phyloP scores from a whole-genome alignment of 2,329 filamentous ascomycete species.

The Bertia moriformis region DNA sequence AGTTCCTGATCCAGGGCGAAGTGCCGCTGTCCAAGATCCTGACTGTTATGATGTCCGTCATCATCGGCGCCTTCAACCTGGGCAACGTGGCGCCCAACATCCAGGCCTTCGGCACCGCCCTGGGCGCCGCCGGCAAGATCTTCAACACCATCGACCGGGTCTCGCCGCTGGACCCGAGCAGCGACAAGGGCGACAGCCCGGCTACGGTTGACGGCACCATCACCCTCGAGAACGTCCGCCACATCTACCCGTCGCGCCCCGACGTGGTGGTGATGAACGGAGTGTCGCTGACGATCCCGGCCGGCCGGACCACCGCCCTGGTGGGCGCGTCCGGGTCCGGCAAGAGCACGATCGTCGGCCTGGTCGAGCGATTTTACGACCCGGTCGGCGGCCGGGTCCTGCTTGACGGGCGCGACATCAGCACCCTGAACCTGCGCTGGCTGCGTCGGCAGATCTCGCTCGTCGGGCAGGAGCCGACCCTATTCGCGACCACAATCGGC shows the following conservation, averaged over 20 bases:
- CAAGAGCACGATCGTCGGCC: conserved; percentile 40
- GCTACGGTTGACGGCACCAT: conserved; percentile 25
- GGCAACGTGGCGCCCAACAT: conserved; percentile 30
- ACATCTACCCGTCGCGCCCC: conserved; percentile 41
- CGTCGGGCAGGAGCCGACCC: conserved; percentile 35
- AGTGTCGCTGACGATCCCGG: conserved; percentile 25
- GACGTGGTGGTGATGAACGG: conserved; percentile 27
- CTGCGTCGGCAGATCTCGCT: conserved; percentile 34
- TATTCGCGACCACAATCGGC: conserved; percentile 35
- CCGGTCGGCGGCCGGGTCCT: conserved; percentile 26
- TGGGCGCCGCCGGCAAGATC: conserved; percentile 27
- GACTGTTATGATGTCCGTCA: conserved; percentile 22
- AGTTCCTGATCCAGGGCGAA: not conserved
- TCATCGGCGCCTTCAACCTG: conserved; percentile 25
- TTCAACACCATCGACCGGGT: conserved; percentile 30
- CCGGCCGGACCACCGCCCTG: conserved; percentile 33
- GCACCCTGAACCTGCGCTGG: conserved; percentile 32
- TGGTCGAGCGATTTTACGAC: conserved; percentile 46
- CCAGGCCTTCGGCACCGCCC: conserved; percentile 22
- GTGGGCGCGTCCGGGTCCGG: conserved; percentile 43
- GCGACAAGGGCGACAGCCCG: conserved; percentile 16
- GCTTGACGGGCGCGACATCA: conserved; percentile 26
- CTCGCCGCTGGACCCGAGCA: conserved; percentile 26
- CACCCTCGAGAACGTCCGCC: conserved; percentile 28
- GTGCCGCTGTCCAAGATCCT: not conserved